Evolutionary conservation across 306 rosid species (phyloP).

Genomic region (Crotalaria pallida): DNA sequence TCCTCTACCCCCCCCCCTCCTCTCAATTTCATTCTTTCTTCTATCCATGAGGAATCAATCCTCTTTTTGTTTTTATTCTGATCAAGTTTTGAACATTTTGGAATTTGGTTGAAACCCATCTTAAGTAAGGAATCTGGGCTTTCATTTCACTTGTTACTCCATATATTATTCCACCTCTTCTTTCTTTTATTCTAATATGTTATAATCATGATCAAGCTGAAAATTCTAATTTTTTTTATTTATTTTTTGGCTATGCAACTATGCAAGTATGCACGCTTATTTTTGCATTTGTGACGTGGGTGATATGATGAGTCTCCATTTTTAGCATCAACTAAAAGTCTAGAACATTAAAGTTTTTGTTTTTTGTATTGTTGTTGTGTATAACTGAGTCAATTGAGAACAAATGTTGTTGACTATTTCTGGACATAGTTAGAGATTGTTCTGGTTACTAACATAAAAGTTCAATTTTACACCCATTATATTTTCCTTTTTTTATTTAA

Average conservation of each 20-base stretch:
- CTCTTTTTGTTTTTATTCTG: not conserved
- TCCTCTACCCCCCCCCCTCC: slow-evolving; percentile 13
- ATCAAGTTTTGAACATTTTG: slow-evolving; percentile 24
- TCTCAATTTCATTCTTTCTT: not conserved
- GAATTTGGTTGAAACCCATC: slow-evolving; percentile 21
- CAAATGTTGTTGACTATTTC: not conserved
- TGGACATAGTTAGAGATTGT: no score
- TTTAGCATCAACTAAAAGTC: not conserved
- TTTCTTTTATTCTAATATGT: not conserved
- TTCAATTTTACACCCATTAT: no score
- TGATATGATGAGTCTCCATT: not conserved
- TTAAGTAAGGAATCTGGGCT: slow-evolving; percentile 41
- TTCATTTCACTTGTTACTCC: slow-evolving; percentile 4
- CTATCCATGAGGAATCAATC: not conserved
- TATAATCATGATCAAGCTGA: not conserved
- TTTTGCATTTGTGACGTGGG: not conserved
- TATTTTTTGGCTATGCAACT: no score
- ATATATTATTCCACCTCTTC: not conserved
- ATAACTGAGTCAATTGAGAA: slow-evolving; percentile 8
- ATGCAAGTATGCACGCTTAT: no score
- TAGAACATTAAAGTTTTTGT: not conserved
- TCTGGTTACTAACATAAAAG: no score
- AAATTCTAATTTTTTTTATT: not conserved
- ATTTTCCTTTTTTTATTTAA: no score
- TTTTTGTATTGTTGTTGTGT: not conserved